Evolutionary conservation across 1,139 yeast genomes (phyloP).

Genomic region (Kurtzmaniella natalensis): DNA sequence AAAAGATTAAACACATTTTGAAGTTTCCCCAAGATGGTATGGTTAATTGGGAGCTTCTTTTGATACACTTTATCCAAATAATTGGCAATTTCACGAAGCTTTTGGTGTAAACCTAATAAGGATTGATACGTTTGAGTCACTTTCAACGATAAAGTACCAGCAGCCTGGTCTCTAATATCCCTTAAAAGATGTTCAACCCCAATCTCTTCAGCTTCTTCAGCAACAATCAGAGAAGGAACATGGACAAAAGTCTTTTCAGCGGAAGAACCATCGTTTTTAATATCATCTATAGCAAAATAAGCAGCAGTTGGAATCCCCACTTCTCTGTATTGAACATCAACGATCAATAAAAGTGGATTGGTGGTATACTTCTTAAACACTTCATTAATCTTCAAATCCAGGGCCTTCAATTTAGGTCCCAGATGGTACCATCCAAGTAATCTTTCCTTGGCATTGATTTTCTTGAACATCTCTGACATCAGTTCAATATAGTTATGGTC

Average conservation of each 20-base stretch:
- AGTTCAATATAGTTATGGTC: conserved; percentile 95
- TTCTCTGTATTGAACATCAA: conserved; percentile 81
- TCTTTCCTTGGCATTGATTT: conserved; percentile 94
- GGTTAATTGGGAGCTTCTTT: conserved; percentile 80
- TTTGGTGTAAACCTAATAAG: conserved; percentile 78
- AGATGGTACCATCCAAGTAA: conserved; percentile 98
- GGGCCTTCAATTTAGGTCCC: conserved; percentile 86
- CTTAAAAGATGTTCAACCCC: conserved; percentile 96
- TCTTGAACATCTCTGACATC: conserved; percentile 97
- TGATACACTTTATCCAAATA: conserved; percentile 74
- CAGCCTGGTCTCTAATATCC: conserved; percentile 95
- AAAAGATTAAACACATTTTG: conserved; percentile 92
- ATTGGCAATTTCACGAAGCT: conserved; percentile 71
- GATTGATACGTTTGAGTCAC: conserved; percentile 89
- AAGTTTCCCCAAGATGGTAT: conserved; percentile 82
- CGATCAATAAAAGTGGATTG: conserved; percentile 82
- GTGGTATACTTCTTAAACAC: conserved; percentile 77
- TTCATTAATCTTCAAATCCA: conserved; percentile 90
- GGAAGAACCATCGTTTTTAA: conserved; percentile 93
- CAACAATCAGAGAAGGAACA: conserved; percentile 87
- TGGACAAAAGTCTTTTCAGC: conserved; percentile 92
- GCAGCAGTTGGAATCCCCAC: conserved; percentile 95
- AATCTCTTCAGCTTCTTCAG: conserved; percentile 98
- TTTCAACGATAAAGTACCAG: conserved; percentile 83
- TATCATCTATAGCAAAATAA: conserved; percentile 89